These are phyloP conservation scores for Fraxinus baroniana DNA, from an alignment of 305 asterid genomes.

Conservation along the genomic window DNA sequence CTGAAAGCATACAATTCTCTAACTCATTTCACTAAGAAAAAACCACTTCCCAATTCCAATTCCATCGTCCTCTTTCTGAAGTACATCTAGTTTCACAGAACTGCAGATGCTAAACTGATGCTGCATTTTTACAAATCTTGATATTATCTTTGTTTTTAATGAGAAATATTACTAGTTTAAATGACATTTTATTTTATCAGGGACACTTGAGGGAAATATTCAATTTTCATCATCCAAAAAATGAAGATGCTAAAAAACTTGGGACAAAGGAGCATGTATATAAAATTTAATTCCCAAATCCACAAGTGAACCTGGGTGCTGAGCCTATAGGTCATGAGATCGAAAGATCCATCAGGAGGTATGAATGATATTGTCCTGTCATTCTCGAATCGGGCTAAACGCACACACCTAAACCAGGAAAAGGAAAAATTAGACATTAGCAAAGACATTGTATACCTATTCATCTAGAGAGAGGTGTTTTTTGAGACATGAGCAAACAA, in stretches of 20 bases:
- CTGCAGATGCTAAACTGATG: neutral
- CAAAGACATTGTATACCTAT: conserved; percentile 3
- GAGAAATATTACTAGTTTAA: neutral
- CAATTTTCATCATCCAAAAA: neutral
- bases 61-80: conserved; percentile 4
- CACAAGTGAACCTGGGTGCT: conserved; percentile 71
- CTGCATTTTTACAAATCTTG: neutral
- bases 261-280: conserved; percentile 3
- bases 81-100: conserved; percentile 12
- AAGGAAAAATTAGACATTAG: conserved; percentile 26
- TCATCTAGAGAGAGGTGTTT: neutral
- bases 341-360: conserved; percentile 98
- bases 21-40: neutral
- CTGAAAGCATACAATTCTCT: conserved; percentile 40
- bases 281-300: neutral
- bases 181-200: neutral
- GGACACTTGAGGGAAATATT: neutral
- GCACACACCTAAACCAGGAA: conserved; percentile 69
- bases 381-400: conserved; percentile 89
- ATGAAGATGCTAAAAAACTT: conserved; percentile 15
- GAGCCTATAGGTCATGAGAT: conserved; percentile 98
- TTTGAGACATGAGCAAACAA: neutral
- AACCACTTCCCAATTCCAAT: neutral
- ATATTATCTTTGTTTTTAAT: neutral
- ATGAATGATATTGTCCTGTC: conserved; percentile 91